Base-by-base conservation (phyloP, 305 asterid species). In the Andrographis paniculata region DNA sequence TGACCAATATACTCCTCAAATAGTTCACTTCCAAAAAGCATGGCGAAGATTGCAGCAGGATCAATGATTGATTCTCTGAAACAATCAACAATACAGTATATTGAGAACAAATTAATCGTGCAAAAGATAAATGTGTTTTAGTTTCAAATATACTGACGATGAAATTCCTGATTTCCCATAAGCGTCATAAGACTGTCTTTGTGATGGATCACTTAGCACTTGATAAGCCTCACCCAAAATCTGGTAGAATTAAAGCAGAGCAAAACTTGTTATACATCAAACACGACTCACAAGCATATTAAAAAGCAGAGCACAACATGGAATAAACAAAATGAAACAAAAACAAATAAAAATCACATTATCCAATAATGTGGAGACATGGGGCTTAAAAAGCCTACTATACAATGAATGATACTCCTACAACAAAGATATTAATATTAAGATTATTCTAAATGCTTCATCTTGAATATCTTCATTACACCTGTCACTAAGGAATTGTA, bases 211-310 rank as follows among this genome's bases (percentile, higher is more conserved):
- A 56, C 98, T 77, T 61, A 89, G 64, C 61, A 89, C 98, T 71
- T 89, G 98, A 76, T 89, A 89, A 59, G 98, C 98, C 82, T 89
- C 98, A 28, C 98, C 98, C 71, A 89, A 63, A 68, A 86, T 83
- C 98, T 89, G 76, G 56, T 45, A 18, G 42, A 54, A 63, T 24
- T 4, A 61, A 46, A 35, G 52, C 70, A 72, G 47, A 56, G 64
- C 31, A 15, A 45, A 35, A 50, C 66, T 49, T 56, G 62, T 42
- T 42, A 14, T 54, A 62, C 17, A 31, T 31, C 37, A 31, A 33
- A 58, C 13, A 50, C 38, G 42, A n/a, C n/a, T n/a, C n/a, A n/a
- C n/a, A n/a, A 27, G 37, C 19, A 36, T 49, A 24, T 24, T 24
- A 24, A 24, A 24, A 12, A n/a, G n/a, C 40, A 9, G 33, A 22